A percentile compares a stretch with the other conserved stretches of the same genome.
These are phyloP conservation scores for Ballota nigra DNA, from an alignment of 257 asterid genomes.

Conservation along the genomic window DNA sequence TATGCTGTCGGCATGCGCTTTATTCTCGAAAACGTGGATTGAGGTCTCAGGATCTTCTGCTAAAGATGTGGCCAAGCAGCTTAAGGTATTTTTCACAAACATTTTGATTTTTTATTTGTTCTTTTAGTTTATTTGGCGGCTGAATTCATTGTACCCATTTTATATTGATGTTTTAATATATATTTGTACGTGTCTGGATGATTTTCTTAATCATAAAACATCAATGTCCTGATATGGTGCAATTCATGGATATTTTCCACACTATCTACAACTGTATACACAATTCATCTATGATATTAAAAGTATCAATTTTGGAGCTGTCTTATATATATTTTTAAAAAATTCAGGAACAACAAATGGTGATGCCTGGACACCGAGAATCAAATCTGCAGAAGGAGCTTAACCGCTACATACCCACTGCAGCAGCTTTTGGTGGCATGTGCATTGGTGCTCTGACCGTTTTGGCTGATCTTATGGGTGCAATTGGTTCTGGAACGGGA, in stretches of 20 bases:
- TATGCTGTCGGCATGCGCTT: constrained; percentile 42
- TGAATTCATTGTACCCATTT: background rate
- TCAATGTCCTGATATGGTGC: background rate
- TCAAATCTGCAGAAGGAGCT: constrained; percentile 79
- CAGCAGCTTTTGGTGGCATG: constrained; percentile 91
- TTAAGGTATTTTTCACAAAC: constrained; percentile 50
- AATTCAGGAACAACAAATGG: constrained; percentile 93
- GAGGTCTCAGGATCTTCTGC: constrained; percentile 44
- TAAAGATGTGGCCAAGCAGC: constrained; percentile 44
- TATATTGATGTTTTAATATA: background rate
- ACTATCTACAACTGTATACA: no score
- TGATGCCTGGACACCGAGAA: constrained; percentile 91
- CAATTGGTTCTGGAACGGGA: constrained; percentile 91
- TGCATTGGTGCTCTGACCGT: constrained; percentile 93
- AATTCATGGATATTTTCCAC: background rate
- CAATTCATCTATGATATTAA: background rate
- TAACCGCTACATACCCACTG: constrained; percentile 87
- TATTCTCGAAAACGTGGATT: constrained; percentile 41
- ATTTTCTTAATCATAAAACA: background rate
- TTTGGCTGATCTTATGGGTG: constrained; percentile 93
- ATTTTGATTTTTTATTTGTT: background rate
- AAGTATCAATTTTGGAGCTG: background rate
- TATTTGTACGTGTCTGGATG: background rate
- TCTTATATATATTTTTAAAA: background rate
- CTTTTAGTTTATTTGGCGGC: background rate